Evolutionary conservation across 1,284 basidiomycete genomes (phyloP).

Genomic region (Schizophyllum amplum): DNA sequence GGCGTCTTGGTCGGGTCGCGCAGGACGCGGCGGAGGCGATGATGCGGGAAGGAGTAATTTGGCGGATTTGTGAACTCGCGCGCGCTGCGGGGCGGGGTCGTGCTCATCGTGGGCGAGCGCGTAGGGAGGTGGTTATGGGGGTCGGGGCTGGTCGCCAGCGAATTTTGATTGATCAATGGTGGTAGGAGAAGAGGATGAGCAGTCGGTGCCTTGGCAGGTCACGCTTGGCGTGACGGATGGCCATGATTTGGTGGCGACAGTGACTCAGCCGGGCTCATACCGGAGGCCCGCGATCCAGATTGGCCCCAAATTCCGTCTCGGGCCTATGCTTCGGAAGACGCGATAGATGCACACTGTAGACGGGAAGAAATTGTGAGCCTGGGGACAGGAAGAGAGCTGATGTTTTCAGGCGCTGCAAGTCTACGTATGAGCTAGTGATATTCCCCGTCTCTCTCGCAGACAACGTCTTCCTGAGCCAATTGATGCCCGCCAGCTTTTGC

Average conservation of each 20-base stretch:
- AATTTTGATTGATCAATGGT: neutral
- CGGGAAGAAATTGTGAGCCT: no score
- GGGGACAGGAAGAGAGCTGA: no score
- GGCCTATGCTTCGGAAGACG: neutral
- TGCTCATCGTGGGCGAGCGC: conserved; percentile 19
- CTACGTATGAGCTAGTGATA: no score
- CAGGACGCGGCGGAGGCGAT: conserved; percentile 50
- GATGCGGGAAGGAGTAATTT: conserved; percentile 57
- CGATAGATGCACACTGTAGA: no score
- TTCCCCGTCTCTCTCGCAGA: no score
- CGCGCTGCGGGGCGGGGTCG: conserved; percentile 20
- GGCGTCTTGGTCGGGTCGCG: conserved; percentile 61
- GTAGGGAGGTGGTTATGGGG: conserved; percentile 1
- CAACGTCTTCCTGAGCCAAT: no score
- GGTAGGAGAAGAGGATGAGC: neutral
- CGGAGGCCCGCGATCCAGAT: neutral
- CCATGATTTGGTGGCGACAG: neutral
- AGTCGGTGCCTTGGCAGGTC: neutral
- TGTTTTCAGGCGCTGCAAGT: no score
- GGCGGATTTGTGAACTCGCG: conserved; percentile 46
- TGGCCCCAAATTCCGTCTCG: neutral
- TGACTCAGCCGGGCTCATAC: neutral
- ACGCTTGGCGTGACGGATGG: neutral
- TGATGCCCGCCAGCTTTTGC: no score
- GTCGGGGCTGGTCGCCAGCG: neutral